Base-by-base conservation (phyloP, 345 rosid genomes). In the Salix koriyanagi region DNA sequence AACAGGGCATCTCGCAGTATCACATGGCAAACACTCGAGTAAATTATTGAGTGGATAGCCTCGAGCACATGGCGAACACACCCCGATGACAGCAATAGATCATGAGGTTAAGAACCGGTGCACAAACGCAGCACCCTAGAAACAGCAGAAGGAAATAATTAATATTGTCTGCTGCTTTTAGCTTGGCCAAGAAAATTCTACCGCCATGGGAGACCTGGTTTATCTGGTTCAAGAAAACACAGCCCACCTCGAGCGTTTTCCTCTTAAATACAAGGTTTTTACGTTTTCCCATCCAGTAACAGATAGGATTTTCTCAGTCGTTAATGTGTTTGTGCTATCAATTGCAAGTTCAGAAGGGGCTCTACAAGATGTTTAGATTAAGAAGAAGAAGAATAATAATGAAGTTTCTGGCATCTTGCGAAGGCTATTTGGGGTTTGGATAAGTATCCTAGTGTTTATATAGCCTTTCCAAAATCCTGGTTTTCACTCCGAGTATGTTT, bases 31-130 rank as follows among this genome's bases (percentile, higher is more conserved):
- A 72, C 66, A 54, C 48, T 30, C 0, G 2, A 10, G 48, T 54
- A 9, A 54, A 72, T 36, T 72, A 58, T 72, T 72, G 66, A 11
- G 44, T 34, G 67, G 30, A 72, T 58, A 12, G 36, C 26, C 26
- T 73, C 1, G 46, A 74, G 65, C 77, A 72, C 67, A 74, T 79
- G 71, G 71, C 68, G 36, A 44, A 58, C 64, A 67, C 65, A n/a
- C n/a, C 30, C 52, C 46, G 41, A n/a, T 44, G 71, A 60, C 66
- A 72, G 68, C 72, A 72, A 37, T 26, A 6, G 66, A 37, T 36
- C 74, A 21, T 30, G 60, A 16, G 60, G 11, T 70, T 48, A 50
- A 70, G 39, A 11, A 16, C 73, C 26, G 10, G 14, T 18, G 58
- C 58, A 2, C 19, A 2, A 54, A 19, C 25, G 21, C 7, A 21